Percentiles rank a stretch among this genome's conserved stretches.
phyloP scores from a whole-genome alignment of 2,329 filamentous ascomycete species.

The Colletotrichum truncatum region DNA sequence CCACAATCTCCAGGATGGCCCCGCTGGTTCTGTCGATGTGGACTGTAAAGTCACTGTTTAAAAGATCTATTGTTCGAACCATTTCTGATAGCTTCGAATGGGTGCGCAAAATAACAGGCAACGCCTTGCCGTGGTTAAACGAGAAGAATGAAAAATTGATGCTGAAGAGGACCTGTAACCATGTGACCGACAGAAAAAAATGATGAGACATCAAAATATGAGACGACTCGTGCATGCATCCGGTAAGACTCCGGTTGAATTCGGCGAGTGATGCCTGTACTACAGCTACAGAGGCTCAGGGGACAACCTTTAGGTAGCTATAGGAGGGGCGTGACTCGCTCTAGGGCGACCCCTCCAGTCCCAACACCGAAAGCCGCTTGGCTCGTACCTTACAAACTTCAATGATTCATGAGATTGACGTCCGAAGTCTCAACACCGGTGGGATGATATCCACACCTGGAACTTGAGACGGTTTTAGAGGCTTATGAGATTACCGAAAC shows the following conservation, averaged over 20 bases:
- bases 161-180: neutral
- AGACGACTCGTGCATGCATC: neutral
- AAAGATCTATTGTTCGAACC: constrained; percentile 16
- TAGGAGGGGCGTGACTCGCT: too few species aligned
- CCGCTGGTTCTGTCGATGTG: constrained; percentile 16
- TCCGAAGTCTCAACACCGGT: too few species aligned
- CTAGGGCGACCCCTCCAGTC: too few species aligned
- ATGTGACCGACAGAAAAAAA: neutral
- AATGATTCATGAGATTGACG: too few species aligned
- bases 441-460: too few species aligned
- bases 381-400: too few species aligned
- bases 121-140: neutral
- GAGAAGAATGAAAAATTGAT: neutral
- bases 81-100: neutral
- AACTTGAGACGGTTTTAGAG: too few species aligned
- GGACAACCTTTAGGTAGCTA: neutral
- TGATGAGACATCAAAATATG: constrained; percentile 1
- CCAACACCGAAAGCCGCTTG: too few species aligned
- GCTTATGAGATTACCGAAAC: too few species aligned
- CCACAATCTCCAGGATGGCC: constrained; percentile 15
- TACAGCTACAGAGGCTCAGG: neutral
- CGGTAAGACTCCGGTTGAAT: neutral
- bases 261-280: neutral
- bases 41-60: constrained; percentile 14
- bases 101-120: too few species aligned